Percentiles rank a stretch among this genome's conserved stretches.
Conservation (phyloP, 345 rosid species). For the Heritiera littoralis region DNA sequence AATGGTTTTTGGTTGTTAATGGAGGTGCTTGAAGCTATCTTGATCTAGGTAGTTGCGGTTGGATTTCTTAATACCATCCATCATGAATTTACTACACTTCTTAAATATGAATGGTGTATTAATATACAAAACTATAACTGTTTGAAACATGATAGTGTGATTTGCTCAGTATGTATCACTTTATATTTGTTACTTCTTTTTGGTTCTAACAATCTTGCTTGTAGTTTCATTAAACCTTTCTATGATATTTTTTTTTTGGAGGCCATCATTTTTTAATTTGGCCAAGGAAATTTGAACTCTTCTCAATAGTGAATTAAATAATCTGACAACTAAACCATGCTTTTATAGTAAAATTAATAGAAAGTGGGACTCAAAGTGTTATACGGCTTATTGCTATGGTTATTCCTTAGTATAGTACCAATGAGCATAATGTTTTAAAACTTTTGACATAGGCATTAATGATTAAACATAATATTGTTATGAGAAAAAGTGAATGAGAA, state of each 20-base stretch:
- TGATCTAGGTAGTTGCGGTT: not conserved
- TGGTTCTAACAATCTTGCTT: not conserved
- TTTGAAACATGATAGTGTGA: constrained; percentile 1
- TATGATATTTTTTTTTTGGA: not conserved
- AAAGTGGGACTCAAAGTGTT: not conserved
- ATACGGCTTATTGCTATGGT: not conserved
- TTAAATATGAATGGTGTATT: not conserved
- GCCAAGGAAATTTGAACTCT: not conserved
- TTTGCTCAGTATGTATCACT: not conserved
- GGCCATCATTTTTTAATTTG: not conserved
- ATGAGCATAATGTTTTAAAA: not conserved
- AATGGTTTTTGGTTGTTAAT: not conserved
- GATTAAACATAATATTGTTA: not conserved
- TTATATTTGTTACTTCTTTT: not conserved
- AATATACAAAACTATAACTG: not conserved
- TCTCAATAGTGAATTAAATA: not conserved
- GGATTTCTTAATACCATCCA: not conserved
- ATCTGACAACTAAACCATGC: not conserved
- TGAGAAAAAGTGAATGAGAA: not conserved
- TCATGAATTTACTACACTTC: not conserved
- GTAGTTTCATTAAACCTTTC: constrained; percentile 6
- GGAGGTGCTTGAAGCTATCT: not conserved
- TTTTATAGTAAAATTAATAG: not conserved
- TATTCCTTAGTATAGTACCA: not conserved
- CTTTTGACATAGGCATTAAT: not conserved